Evolutionary conservation across 148 eudicot species (phyloP).

Genomic region (Oxyria digyna): DNA sequence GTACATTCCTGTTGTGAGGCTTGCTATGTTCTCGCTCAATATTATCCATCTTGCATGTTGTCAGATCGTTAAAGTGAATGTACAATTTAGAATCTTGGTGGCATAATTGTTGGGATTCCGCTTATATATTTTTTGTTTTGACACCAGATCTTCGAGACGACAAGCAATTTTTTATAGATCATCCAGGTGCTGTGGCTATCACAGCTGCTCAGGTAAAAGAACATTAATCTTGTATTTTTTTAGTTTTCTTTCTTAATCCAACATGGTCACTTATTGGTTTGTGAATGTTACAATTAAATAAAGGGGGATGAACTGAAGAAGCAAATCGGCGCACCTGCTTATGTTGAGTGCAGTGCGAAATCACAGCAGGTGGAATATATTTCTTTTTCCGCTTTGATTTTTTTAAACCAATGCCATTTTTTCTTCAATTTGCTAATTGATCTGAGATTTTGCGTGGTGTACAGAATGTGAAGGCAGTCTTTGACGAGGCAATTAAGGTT

Average conservation of each 20-base stretch:
- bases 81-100: not conserved
- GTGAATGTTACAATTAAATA: conserved; percentile 8
- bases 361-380: conserved; percentile 45
- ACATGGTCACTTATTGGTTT: not conserved
- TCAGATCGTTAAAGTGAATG: not conserved
- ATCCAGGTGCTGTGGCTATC: conserved; percentile 79
- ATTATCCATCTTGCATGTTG: too few species aligned
- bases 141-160: conserved; percentile 76
- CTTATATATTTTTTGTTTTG: conserved; percentile 14
- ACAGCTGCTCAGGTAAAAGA: conserved; percentile 53
- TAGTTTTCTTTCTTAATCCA: not conserved
- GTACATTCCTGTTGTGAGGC: not conserved
- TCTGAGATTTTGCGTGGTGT: not conserved
- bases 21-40: not conserved
- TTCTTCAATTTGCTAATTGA: not conserved
- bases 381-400: not conserved
- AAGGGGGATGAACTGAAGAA: conserved; percentile 75
- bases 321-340: conserved; percentile 64
- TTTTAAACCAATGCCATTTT: not conserved
- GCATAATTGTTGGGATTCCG: not conserved
- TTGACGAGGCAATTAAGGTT: conserved; percentile 94
- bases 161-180: conserved; percentile 68
- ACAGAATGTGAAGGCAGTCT: conserved; percentile 87
- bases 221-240: not conserved
- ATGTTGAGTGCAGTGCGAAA: conserved; percentile 81